Evolutionary conservation across 2,329 filamentous ascomycete species (phyloP), one percentile per base, ranked within the genome.

Genomic region (Iodosphaeria phyllophila): DNA sequence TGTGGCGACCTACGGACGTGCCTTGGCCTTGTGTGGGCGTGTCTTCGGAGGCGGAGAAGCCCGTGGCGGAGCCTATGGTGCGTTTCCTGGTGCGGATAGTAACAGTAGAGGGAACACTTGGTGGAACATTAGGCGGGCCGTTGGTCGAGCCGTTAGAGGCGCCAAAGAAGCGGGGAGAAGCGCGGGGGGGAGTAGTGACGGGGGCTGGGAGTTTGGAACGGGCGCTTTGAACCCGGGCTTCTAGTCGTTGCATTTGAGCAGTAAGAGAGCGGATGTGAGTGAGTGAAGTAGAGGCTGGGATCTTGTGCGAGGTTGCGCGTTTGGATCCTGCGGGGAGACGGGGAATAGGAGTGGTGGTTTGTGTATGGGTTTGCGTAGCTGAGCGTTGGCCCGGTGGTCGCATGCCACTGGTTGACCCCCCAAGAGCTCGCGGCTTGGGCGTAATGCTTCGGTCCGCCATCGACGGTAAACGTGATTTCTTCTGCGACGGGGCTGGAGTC

Each of bases 221-320:
- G 11, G 76, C 89, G 13, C 75, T 82, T 32, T 95, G 83, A 7
- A 98, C 86, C 22, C 89, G 70, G 33, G 89, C 80, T 48, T 95
- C 89, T 32, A 98, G 72, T 36, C 82, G 79, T 50, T 93, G 82
- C 83, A 95, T 93, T 52, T 95, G 89, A 15, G 82, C 84, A 30
- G 91, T 92, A 35, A 98, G 71, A 16, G 75, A 77, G 34, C 86
- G 80, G 41, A 98, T 92, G 46, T 98, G 89, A 35, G 78, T 77
- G 24, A 98, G 67, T 2, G 89, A 95, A 33, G 58, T 69, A 32
- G 60, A 72, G 26, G 59, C 56, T 14, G 66, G 62, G 19, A 69
- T 37, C 31, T 54, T 59, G 37, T 64, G 51, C 11, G 56, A 52
- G 13, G 52, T 41, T 33, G 53, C 56, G 32, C 52, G 59, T 42